Base-by-base conservation (phyloP, 2,329 filamentous ascomycete species). In the Massarina eburnea region DNA sequence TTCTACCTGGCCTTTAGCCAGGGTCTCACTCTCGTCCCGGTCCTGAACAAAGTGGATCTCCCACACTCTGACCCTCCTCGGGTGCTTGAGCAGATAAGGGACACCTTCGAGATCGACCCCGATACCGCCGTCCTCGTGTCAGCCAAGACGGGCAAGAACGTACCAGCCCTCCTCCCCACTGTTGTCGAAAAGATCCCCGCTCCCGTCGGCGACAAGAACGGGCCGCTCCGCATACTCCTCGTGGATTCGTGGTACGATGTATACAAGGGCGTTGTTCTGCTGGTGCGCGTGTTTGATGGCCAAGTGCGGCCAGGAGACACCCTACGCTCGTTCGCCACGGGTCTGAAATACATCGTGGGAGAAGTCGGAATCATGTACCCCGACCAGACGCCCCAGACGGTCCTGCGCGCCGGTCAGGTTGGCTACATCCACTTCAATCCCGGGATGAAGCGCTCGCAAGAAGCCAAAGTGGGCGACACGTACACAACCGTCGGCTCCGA, bases 161-260 rank as follows among this genome's bases (percentile, higher is more conserved):
- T 99, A 5, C 81, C 84, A 22, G 78, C 82, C n/a, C 76, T 99
- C 4, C 74, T 99, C 32, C 92, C 94, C 0, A 84, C 83, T 10
- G 90, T 97, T 8, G 84, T 99, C 30, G 86, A 95, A 56, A 79
- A 86, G 48, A 87, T 99, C 3, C 92, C 94, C 17, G 81, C 84
- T 59, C 94, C 94, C 0, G 71, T 81, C 1, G 94, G 94, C 4
- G 84, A 94, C 58, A 73, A 79, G 42, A 78, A 72, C 14, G 88
- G 85, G 59, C 89, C 91, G 1, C 71, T 96, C 45, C 85, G 89
- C 48, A 80, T 97, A 72, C 76, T 99, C 38, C 82, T 99, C 12
- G 91, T 99, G 21, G 94, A 99, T 71, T 96, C 91, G 18, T 99
- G 94, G 94, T 99, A 99, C 68, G 91, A 96, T 64, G 91, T 86